Evolutionary conservation across 192 early-diverging fungal species (phyloP).

Genomic region (Podila minutissima): DNA sequence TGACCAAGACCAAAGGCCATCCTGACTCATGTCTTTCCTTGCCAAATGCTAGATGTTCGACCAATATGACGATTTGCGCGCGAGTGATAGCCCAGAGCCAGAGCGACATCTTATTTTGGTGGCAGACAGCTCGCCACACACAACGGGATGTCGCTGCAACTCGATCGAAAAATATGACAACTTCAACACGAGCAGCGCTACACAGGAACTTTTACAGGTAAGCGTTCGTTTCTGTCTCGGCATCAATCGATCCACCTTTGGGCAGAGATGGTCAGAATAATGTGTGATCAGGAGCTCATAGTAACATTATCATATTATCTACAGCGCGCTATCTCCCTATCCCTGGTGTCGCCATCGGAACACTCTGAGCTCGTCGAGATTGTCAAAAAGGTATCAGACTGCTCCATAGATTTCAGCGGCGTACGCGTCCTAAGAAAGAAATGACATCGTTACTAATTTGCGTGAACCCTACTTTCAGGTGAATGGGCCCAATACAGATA

Average conservation of each 20-base stretch:
- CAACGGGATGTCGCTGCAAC: slow-evolving; percentile 57
- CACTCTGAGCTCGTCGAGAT: slow-evolving; percentile 29
- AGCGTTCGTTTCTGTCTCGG: background rate
- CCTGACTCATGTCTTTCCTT: background rate
- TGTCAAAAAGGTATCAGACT: slow-evolving; percentile 23
- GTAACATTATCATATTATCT: slow-evolving; percentile 16
- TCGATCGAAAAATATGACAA: slow-evolving; percentile 62
- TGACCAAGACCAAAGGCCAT: no score
- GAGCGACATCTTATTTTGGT: slow-evolving; percentile 66
- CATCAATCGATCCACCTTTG: background rate
- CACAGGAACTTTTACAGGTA: slow-evolving; percentile 62
- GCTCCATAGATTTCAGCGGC: background rate
- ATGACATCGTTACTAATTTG: background rate
- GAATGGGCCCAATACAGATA: slow-evolving; percentile 32
- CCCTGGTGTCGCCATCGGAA: slow-evolving; percentile 28
- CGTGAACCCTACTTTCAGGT: slow-evolving; percentile 32
- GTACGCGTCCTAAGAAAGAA: background rate
- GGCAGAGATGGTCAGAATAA: no score
- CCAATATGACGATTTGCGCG: slow-evolving; percentile 48
- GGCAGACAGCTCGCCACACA: slow-evolving; percentile 58
- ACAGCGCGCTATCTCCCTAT: slow-evolving; percentile 38
- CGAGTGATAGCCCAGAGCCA: slow-evolving; percentile 25
- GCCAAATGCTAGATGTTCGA: slow-evolving; percentile 58
- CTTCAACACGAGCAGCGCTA: slow-evolving; percentile 51
- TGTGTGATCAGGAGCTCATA: background rate